Base-by-base conservation (phyloP, 768 basidiomycete species). In the Mycena epipterygia region DNA sequence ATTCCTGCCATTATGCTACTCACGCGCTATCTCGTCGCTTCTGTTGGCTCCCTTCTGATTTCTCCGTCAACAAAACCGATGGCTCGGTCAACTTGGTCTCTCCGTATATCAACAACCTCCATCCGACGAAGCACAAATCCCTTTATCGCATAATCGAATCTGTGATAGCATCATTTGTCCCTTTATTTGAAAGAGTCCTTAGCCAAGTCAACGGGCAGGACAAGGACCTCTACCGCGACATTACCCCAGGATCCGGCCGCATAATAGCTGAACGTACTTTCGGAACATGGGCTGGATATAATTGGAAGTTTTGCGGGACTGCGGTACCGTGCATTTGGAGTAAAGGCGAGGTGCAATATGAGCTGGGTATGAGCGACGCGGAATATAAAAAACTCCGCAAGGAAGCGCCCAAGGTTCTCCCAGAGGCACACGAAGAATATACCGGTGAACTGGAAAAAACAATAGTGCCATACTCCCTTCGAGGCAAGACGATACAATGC, bases 31-130 rank as follows among this genome's bases (percentile, higher is more conserved):
- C 76, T 11, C 21, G 49, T 19, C 25, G 33, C 14, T 78, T 74
- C 48, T 74, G 72, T 30, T 80, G 78, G 80, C 67, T 80, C 9
- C 80, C 78, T 0, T 75, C 79, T 12, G 79, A 79, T 48, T 79
- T 80, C 56, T 39, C 27, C 14, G 66, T 81, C 29, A 37, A 64
- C n/a, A 60, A 74, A 12, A 35, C 63, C 14, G 52, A 69, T n/a
- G 78, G 78, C 3, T 64, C 68, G 7, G 77, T 70, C 30, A 57
- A 29, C 17, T 27, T 65, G 12, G 23, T 74, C 29, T 71, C 74
- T 9, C 62, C 62, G 0, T 79, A 79, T 39, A 78, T 80, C 71
- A 78, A 80, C 72, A 79, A 79, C 48, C 64, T 80, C 11, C 74
- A 76, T 51, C 79, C 76, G 1, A 39, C 48, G 0, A 57, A 70